Percentiles rank a stretch among this genome's conserved stretches.
Conservation (phyloP, 805 yeast species). For the Candida oleophila region DNA sequence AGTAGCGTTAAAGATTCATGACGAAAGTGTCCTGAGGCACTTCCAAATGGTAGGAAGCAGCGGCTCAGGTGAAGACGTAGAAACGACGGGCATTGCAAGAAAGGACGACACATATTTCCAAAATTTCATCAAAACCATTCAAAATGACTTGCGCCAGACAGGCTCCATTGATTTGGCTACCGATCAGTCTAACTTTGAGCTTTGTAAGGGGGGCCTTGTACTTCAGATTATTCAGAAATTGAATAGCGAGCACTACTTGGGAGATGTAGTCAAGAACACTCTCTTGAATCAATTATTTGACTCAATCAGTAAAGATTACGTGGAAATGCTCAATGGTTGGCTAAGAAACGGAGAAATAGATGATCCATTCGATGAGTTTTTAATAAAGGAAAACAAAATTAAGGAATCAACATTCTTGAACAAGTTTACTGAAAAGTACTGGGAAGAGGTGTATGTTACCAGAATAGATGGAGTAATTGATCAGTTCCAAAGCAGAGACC, state of each 20-base stretch:
- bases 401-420: slow-evolving; percentile 21
- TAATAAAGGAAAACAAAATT: slow-evolving; percentile 51
- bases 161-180: slow-evolving; percentile 51
- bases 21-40: slow-evolving; percentile 37
- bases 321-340: slow-evolving; percentile 77
- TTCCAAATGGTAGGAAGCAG: slow-evolving; percentile 8
- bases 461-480: slow-evolving; percentile 73
- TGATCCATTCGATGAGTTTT: slow-evolving; percentile 82
- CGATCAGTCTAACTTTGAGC: slow-evolving; percentile 49
- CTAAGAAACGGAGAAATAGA: slow-evolving; percentile 65
- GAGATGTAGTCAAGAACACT: slow-evolving; percentile 57
- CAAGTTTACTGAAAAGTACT: slow-evolving; percentile 55
- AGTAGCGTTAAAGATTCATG: slow-evolving; percentile 51
- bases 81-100: slow-evolving; percentile 10
- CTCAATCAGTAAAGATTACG: slow-evolving; percentile 60
- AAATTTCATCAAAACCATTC: slow-evolving; percentile 35
- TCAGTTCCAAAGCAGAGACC: slow-evolving; percentile 52
- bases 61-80: slow-evolving; percentile 13
- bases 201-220: slow-evolving; percentile 78
- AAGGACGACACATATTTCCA: slow-evolving; percentile 20
- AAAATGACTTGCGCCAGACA: slow-evolving; percentile 39
- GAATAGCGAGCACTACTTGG: slow-evolving; percentile 52
- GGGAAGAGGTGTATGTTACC: slow-evolving; percentile 74
- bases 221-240: slow-evolving; percentile 60
- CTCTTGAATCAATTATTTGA: slow-evolving; percentile 56